These are phyloP conservation scores for Taiwanofungus camphoratus DNA, from an alignment of 1,284 basidiomycete species.

Conservation along the genomic window DNA sequence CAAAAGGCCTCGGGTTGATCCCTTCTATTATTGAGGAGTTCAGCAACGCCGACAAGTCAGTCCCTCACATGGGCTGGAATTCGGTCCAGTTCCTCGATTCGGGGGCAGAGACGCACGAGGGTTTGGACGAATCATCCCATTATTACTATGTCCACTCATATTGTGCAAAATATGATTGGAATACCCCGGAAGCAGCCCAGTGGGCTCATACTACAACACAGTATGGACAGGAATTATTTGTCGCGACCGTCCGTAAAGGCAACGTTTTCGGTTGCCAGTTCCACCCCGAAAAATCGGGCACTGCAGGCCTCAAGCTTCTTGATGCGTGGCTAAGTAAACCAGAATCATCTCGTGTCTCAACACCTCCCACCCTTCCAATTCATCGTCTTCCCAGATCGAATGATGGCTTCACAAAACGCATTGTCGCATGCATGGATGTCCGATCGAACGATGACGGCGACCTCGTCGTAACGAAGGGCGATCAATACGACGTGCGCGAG, in stretches of 20 bases:
- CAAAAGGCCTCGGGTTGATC: slow-evolving; percentile 68
- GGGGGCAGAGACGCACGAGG: slow-evolving; percentile 35
- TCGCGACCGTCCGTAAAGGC: slow-evolving; percentile 77
- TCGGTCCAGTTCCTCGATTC: slow-evolving; percentile 52
- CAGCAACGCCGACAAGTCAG: slow-evolving; percentile 68
- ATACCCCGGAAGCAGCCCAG: slow-evolving; percentile 46
- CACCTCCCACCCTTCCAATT: slow-evolving; percentile 28
- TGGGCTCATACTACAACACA: slow-evolving; percentile 89
- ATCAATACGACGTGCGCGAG: slow-evolving; percentile 98
- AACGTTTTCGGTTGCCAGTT: slow-evolving; percentile 97
- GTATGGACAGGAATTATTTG: slow-evolving; percentile 92
- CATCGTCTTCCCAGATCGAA: slow-evolving; percentile 35
- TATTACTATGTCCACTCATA: slow-evolving; percentile 99
- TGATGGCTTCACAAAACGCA: slow-evolving; percentile 84
- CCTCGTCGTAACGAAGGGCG: slow-evolving; percentile 98
- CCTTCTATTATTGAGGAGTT: slow-evolving; percentile 70
- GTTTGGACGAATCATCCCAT: slow-evolving; percentile 46
- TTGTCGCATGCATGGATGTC: slow-evolving; percentile 98
- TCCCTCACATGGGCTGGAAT: slow-evolving; percentile 99
- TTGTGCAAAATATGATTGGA: slow-evolving; percentile 70
- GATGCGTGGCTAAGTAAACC: slow-evolving; percentile 77
- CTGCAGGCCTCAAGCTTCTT: slow-evolving; percentile 83
- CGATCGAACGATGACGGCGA: slow-evolving; percentile 95
- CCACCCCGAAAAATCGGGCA: slow-evolving; percentile 97
- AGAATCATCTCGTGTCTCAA: slow-evolving; percentile 32